These are phyloP conservation scores for Podospora fimiseda DNA, from an alignment of 495 filamentous ascomycete genomes.

Conservation along the genomic window DNA sequence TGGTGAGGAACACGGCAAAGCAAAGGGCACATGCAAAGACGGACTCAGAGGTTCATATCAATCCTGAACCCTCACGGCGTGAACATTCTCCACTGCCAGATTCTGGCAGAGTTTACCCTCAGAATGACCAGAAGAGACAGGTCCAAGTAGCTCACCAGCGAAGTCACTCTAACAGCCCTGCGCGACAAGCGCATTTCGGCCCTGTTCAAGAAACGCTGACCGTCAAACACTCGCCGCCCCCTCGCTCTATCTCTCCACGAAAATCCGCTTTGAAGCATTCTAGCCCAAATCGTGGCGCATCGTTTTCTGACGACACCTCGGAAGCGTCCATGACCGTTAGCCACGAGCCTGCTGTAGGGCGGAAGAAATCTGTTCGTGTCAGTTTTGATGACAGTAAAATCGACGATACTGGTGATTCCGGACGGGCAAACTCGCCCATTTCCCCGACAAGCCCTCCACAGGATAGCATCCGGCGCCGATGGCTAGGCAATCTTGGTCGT, in stretches of 20 bases:
- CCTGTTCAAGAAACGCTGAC: slow-evolving; percentile 42
- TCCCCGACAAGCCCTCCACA: slow-evolving; percentile 50
- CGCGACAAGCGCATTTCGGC: slow-evolving; percentile 68
- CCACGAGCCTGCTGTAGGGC: slow-evolving; percentile 49
- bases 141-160: slow-evolving; percentile 16
- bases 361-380: slow-evolving; percentile 68
- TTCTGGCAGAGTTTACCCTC: not conserved
- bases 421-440: slow-evolving; percentile 45
- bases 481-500: slow-evolving; percentile 50
- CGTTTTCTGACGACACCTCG: slow-evolving; percentile 37
- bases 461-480: slow-evolving; percentile 41
- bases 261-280: slow-evolving; percentile 78
- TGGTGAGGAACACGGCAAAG: slow-evolving; percentile 12
- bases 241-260: slow-evolving; percentile 72
- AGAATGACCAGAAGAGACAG: not conserved
- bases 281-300: slow-evolving; percentile 45
- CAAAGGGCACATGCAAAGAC: slow-evolving; percentile 16
- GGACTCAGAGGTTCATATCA: not conserved
- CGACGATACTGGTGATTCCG: slow-evolving; percentile 53
- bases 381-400: slow-evolving; percentile 72
- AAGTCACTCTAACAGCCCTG: slow-evolving; percentile 30
- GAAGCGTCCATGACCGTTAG: slow-evolving; percentile 27
- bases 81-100: not conserved
- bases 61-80: not conserved
- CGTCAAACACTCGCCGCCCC: slow-evolving; percentile 69